Evolutionary conservation across 1,139 yeast species (phyloP).

Genomic region (Zygosaccharomyces pseudobailii): DNA sequence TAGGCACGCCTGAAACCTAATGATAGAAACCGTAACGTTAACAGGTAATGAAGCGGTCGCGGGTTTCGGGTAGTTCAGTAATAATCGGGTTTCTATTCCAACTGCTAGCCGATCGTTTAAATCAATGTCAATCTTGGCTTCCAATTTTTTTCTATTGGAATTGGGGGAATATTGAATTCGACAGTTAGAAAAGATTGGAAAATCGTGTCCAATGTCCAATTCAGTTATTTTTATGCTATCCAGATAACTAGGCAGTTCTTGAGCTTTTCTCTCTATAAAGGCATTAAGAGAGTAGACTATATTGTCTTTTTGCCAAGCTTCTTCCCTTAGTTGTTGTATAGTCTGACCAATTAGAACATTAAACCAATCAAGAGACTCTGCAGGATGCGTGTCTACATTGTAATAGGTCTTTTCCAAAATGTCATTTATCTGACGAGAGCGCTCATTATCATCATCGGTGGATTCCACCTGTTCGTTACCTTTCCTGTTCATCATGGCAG

Average conservation of each 20-base stretch:
- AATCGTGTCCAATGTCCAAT: constrained; percentile 90
- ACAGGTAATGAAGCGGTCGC: constrained; percentile 83
- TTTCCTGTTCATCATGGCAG: constrained; percentile 31
- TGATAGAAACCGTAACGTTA: constrained; percentile 77
- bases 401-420: constrained; percentile 89
- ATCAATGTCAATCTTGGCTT: constrained; percentile 92
- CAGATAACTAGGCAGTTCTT: constrained; percentile 66
- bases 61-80: constrained; percentile 82
- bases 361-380: constrained; percentile 96
- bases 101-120: constrained; percentile 83
- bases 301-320: constrained; percentile 79
- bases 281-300: constrained; percentile 71
- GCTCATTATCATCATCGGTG: constrained; percentile 31
- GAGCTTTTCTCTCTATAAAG: constrained; percentile 37
- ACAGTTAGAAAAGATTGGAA: constrained; percentile 92
- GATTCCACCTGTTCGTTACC: constrained; percentile 27
- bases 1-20: constrained; percentile 87
- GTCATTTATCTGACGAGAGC: constrained; percentile 35
- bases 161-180: constrained; percentile 58
- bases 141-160: constrained; percentile 45
- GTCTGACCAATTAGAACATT: constrained; percentile 91
- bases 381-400: constrained; percentile 77
- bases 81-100: constrained; percentile 78
- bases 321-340: constrained; percentile 77
- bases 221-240: constrained; percentile 79